phyloP scores from a whole-genome alignment of 805 yeast species.

The Candida adriatica region DNA sequence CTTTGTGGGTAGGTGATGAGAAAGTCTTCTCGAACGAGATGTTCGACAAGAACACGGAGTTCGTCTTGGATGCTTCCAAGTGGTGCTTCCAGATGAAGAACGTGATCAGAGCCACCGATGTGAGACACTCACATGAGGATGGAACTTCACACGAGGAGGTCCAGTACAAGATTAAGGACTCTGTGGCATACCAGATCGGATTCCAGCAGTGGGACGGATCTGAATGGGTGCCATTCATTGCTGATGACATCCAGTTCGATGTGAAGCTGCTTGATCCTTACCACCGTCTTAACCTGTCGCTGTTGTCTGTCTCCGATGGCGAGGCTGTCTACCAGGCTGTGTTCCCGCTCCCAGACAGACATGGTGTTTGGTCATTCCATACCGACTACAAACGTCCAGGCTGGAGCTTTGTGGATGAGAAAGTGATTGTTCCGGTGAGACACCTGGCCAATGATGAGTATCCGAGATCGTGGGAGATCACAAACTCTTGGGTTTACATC shows the following conservation, averaged over 20 bases:
- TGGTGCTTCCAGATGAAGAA: constrained; percentile 76
- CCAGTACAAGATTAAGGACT: constrained; percentile 72
- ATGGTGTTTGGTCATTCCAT: constrained; percentile 89
- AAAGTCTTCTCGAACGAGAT: constrained; percentile 41
- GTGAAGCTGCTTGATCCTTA: constrained; percentile 92
- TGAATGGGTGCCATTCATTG: constrained; percentile 65
- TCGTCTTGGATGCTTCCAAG: constrained; percentile 39
- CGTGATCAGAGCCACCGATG: constrained; percentile 49
- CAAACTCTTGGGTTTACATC: constrained; percentile 90
- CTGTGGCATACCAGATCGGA: constrained; percentile 45
- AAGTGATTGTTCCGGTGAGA: constrained; percentile 73
- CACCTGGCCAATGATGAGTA: constrained; percentile 95
- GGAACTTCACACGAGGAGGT: constrained; percentile 34
- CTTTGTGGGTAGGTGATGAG: constrained; percentile 72
- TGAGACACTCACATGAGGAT: constrained; percentile 46
- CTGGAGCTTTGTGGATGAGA: constrained; percentile 55
- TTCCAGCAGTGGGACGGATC: constrained; percentile 43
- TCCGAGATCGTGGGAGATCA: constrained; percentile 85
- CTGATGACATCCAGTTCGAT: constrained; percentile 70
- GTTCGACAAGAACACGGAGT: constrained; percentile 24
- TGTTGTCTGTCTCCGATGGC: constrained; percentile 30
- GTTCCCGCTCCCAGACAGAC: constrained; percentile 87
- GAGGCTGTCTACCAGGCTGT: constrained; percentile 38
- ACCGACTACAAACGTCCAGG: constrained; percentile 77
- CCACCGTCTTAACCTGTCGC: constrained; percentile 63